Conservation (phyloP, 2,329 filamentous ascomycete genomes). For the Cordyceps cateniannulata region DNA sequence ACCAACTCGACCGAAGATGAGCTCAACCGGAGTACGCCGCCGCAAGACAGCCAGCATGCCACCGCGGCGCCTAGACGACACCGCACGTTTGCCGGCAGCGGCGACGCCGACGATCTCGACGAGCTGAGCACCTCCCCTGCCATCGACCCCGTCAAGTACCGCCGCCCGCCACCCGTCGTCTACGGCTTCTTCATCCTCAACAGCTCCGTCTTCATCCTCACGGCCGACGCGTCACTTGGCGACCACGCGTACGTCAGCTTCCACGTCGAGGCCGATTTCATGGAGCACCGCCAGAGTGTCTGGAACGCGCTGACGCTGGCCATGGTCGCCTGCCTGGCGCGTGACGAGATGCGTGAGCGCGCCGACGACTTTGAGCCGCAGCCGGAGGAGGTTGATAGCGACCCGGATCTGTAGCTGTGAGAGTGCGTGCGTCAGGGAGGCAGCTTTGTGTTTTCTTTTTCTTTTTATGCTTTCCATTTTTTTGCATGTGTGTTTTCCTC, state of each 20-base stretch:
- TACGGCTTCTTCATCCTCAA: constrained; percentile 38
- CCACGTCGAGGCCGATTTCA: constrained; percentile 35
- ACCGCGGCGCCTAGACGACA: constrained; percentile 15
- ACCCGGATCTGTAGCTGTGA: constrained; percentile 28
- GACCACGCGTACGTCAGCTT: constrained; percentile 33
- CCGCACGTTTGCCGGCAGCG: constrained; percentile 5
- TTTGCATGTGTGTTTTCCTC: background rate
- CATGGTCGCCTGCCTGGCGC: constrained; percentile 32
- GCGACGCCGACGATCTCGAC: constrained; percentile 6
- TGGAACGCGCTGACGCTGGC: constrained; percentile 40
- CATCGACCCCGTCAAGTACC: constrained; percentile 16
- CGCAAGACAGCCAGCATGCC: constrained; percentile 6
- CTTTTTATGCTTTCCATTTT: background rate
- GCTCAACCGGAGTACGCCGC: background rate
- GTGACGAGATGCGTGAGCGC: constrained; percentile 32
- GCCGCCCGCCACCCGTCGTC: constrained; percentile 31
- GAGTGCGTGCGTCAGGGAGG: background rate
- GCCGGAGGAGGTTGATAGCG: constrained; percentile 26
- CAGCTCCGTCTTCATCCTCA: constrained; percentile 32
- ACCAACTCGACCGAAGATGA: background rate
- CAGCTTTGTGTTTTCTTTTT: background rate
- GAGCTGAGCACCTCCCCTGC: constrained; percentile 5
- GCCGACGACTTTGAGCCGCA: constrained; percentile 29
- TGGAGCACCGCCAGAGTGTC: constrained; percentile 32
- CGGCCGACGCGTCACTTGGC: constrained; percentile 31